Evolutionary conservation across 2,329 filamentous ascomycete genomes (phyloP).

Genomic region (Stenocarpella maydis): DNA sequence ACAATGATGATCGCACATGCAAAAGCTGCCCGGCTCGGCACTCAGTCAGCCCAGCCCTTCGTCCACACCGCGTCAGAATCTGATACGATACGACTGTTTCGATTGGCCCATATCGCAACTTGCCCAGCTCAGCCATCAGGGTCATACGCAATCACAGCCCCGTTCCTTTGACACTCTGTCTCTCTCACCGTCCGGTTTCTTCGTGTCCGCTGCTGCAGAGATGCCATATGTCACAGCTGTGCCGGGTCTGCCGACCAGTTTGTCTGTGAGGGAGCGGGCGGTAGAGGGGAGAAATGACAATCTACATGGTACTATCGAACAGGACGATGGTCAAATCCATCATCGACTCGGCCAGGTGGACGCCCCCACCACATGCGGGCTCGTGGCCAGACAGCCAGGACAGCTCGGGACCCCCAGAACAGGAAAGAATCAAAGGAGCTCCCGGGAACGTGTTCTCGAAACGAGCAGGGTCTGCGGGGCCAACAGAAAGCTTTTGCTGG

Average conservation of each 20-base stretch:
- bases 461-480: constrained; percentile 6
- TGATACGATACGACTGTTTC: background rate
- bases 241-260: background rate
- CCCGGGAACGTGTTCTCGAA: constrained; percentile 18
- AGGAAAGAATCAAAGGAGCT: constrained; percentile 18
- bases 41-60: constrained; percentile 16
- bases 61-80: constrained; percentile 5
- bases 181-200: background rate
- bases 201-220: constrained; percentile 18
- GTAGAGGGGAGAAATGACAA: constrained; percentile 4
- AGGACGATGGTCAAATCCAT: background rate
- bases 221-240: background rate
- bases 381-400: constrained; percentile 1
- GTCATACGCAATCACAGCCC: constrained; percentile 3
- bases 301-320: constrained; percentile 22
- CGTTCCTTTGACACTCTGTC: background rate
- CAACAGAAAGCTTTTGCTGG: background rate
- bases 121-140: constrained; percentile 1
- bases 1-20: background rate
- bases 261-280: too few relatives aligned
- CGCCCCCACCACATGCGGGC: background rate
- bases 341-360: constrained; percentile 10
- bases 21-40: constrained; percentile 1
- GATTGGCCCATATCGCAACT: background rate
- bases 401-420: background rate